These are phyloP conservation scores for Backusella australiensis DNA, from an alignment of 192 early-diverging fungal species.

Conservation along the genomic window DNA sequence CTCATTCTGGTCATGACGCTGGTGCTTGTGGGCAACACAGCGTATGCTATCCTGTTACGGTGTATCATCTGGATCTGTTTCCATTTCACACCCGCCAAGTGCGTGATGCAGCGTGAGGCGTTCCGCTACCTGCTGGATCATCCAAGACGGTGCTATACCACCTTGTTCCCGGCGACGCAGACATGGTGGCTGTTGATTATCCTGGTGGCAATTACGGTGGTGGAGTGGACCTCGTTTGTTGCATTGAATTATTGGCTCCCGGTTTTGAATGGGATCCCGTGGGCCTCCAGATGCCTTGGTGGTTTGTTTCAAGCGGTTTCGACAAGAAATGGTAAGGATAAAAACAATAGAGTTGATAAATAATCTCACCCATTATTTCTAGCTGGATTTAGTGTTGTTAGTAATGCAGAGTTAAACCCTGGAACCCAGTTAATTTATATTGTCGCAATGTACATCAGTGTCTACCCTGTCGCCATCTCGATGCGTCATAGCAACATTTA, in stretches of 20 bases:
- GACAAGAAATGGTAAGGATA: slow-evolving; percentile 26
- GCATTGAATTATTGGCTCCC: slow-evolving; percentile 30
- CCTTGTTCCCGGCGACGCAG: slow-evolving; percentile 30
- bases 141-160: slow-evolving; percentile 35
- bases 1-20: slow-evolving; percentile 15
- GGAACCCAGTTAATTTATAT: slow-evolving; percentile 27
- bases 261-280: slow-evolving; percentile 14
- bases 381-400: slow-evolving; percentile 34
- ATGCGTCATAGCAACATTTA: slow-evolving; percentile 40
- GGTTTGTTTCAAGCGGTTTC: slow-evolving; percentile 32
- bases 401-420: slow-evolving; percentile 22
- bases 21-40: slow-evolving; percentile 31
- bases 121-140: slow-evolving; percentile 29
- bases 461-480: slow-evolving; percentile 37
- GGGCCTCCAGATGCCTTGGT: slow-evolving; percentile 24
- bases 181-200: slow-evolving; percentile 31
- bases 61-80: slow-evolving; percentile 25
- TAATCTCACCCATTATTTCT: background rate
- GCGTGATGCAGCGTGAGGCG: slow-evolving; percentile 16
- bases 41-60: slow-evolving; percentile 22
- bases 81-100: background rate
- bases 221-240: slow-evolving; percentile 21
- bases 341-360: background rate
- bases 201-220: slow-evolving; percentile 19
- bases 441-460: slow-evolving; percentile 38